A percentile compares a stretch with the other conserved stretches of the same genome.
Conservation (phyloP, 805 yeast genomes). For the Torulaspora maleeae region DNA sequence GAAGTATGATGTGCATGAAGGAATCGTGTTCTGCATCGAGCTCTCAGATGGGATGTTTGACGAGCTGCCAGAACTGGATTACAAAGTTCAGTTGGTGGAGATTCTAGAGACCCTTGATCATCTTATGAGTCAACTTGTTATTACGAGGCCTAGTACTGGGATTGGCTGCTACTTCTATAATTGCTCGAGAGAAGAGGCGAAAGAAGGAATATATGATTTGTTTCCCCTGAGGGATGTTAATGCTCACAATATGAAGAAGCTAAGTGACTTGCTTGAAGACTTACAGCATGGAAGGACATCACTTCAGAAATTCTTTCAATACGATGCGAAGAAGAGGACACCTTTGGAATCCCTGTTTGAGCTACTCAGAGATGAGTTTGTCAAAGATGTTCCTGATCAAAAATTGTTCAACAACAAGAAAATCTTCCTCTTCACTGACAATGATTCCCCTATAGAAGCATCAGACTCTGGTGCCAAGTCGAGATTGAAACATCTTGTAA, state of each 20-base stretch:
- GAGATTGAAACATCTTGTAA: conserved; percentile 51
- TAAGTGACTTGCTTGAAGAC: conserved; percentile 51
- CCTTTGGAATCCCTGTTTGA: conserved; percentile 45
- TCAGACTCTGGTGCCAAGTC: conserved; percentile 39
- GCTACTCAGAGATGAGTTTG: conserved; percentile 52
- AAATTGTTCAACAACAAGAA: conserved; percentile 51
- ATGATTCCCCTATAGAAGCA: conserved; percentile 58
- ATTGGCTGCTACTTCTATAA: conserved; percentile 67
- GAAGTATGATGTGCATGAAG: conserved; percentile 51
- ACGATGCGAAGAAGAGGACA: conserved; percentile 25
- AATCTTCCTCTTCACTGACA: conserved; percentile 68
- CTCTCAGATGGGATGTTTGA: conserved; percentile 44
- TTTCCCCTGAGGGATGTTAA: conserved; percentile 53
- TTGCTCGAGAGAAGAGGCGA: conserved; percentile 38
- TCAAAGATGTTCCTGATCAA: conserved; percentile 38
- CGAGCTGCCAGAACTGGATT: conserved; percentile 34
- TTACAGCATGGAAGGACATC: conserved; percentile 25
- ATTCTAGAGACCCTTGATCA: conserved; percentile 55
- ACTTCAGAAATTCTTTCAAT: conserved; percentile 31
- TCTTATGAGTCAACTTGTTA: conserved; percentile 61
- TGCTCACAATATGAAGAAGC: conserved; percentile 50
- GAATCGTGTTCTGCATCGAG: conserved; percentile 59
- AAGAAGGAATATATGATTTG: conserved; percentile 46
- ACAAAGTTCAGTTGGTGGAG: conserved; percentile 44
- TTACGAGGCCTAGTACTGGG: conserved; percentile 63